Conservation (phyloP, 495 filamentous ascomycete species). For the Xylaria nigripes region DNA sequence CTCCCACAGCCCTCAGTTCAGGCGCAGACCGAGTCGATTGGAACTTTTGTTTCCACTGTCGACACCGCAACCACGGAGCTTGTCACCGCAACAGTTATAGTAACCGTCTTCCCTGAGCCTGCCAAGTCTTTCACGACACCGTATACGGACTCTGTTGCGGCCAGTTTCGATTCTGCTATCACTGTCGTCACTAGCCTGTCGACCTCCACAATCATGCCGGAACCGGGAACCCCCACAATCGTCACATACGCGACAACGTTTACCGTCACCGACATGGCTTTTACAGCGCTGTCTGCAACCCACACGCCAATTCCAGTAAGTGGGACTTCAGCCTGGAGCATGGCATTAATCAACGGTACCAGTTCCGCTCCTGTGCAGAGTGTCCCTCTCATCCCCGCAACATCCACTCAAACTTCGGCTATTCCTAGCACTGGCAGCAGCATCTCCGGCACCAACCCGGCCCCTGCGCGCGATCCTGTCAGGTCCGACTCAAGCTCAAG, state of each 20-base stretch:
- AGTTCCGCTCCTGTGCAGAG: neutral
- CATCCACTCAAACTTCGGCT: slow-evolving; percentile 3
- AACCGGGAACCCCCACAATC: neutral
- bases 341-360: slow-evolving; percentile 1
- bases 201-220: neutral
- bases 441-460: neutral
- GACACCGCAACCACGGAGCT: slow-evolving; percentile 3
- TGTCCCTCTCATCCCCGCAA: neutral
- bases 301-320: slow-evolving; percentile 1
- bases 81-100: slow-evolving; percentile 12
- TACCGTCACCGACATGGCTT: slow-evolving; percentile 5
- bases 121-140: neutral
- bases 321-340: neutral
- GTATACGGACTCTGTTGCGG: neutral
- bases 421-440: neutral
- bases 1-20: slow-evolving; percentile 7
- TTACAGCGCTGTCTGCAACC: slow-evolving; percentile 6
- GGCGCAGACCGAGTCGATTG: slow-evolving; percentile 9
- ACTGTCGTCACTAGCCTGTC: neutral
- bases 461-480: neutral
- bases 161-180: slow-evolving; percentile 1
- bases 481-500: neutral
- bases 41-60: slow-evolving; percentile 1
- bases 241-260: slow-evolving; percentile 6
- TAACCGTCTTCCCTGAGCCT: slow-evolving; percentile 14